These are phyloP conservation scores for Musa acuminata DNA, from an alignment of 176 grass and related monocot genomes.

Conservation along the genomic window DNA sequence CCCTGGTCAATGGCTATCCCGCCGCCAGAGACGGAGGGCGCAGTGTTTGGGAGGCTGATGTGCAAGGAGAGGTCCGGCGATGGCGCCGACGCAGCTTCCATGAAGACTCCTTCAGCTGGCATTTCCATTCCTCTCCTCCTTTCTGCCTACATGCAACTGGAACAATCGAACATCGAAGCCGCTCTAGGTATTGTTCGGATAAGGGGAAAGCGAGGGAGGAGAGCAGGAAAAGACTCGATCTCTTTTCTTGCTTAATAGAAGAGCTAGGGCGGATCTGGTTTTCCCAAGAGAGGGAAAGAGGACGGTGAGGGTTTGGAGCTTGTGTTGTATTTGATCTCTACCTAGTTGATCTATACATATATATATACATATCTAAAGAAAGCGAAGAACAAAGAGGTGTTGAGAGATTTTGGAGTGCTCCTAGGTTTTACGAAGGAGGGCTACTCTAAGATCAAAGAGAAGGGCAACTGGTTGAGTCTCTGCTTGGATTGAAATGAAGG, in stretches of 20 bases:
- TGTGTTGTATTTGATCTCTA: not conserved
- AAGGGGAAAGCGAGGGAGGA: constrained; percentile 12
- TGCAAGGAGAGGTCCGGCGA: constrained; percentile 90
- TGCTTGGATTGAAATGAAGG: no score
- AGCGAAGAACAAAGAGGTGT: not conserved
- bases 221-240: not conserved
- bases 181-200: not conserved
- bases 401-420: not conserved
- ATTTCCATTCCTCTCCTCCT: constrained; percentile 5
- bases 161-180: constrained; percentile 13
- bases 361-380: no score
- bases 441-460: no score
- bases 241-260: not conserved
- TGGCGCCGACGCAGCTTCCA: constrained; percentile 52
- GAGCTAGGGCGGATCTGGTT: not conserved
- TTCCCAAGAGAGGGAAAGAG: not conserved
- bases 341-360: not conserved
- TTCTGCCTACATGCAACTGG: not conserved
- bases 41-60: constrained; percentile 61
- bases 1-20: not conserved
- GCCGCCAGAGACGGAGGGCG: not conserved
- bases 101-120: constrained; percentile 13
- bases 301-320: not conserved
- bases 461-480: no score
- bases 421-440: not conserved